Evolutionary conservation across 2,329 filamentous ascomycete genomes (phyloP), one percentile per base, ranked within the genome.

Genomic region (Simplicillium sp.): DNA sequence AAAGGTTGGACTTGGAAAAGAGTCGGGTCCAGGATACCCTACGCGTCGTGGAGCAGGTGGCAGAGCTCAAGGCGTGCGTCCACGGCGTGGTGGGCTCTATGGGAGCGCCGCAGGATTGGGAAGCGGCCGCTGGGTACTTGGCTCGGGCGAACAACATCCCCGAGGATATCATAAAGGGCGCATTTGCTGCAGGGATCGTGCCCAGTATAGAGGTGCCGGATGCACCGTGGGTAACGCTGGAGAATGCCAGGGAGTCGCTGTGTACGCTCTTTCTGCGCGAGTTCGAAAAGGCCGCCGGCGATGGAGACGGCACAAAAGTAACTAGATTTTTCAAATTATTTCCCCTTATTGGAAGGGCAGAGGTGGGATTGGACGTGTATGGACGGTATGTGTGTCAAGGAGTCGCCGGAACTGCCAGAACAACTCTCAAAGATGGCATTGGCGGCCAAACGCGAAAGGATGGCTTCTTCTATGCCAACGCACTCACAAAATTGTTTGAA

Each of bases 241-340:
- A 95, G 54, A 80, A 80, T 50, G 88, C 92, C 1, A 84, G 87
- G 44, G 89, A 95, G 64, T 92, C 86, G 46, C 67, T 98, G 38
- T 97, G 92, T 56, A 83, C 79, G 1, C 68, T 98, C 44, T 98
- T 98, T 62, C 64, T 97, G 56, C 75, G 90, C 44, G 92, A 98
- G 65, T 98, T 98, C 52, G 88, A 97, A 54, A 92, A 84, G 60
- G 92, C 92, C 0, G 85, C 89, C 2, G 75, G 77, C 46, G 88
- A 92, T 34, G 83, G 77, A n/a, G 89, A 97, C 53, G 88, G 87
- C 3, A 76, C 85, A 17, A 87, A 85, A 58, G 87, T 98, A 40
- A 96, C 92, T 2, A 73, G 92, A 34, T 98, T 98, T 68, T 98
- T 98, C 68, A 98, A 98, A 67, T 70, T 98, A 31, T 98, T 98